Base-by-base conservation (phyloP, 2,329 filamentous ascomycete species). In the Neoscytalidium dimidiatum region DNA sequence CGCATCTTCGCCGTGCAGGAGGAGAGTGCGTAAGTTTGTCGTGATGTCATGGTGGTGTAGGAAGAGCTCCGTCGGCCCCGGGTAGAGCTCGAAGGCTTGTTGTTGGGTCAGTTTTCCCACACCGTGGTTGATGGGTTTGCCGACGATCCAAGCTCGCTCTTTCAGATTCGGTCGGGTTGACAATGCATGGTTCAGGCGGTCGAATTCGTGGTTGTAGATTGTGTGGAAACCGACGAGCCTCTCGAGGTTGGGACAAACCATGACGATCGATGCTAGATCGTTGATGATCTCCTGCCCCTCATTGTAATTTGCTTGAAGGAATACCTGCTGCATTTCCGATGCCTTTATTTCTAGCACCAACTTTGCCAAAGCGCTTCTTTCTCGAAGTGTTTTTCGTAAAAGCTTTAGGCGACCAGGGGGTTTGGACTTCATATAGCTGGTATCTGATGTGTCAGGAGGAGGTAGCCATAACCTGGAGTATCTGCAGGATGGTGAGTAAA, bases 161-260 rank as follows among this genome's bases (percentile, higher is more conserved):
- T 81, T 85, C 38, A 88, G 72, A 58, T 82, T 81, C 60, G 78
- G 76, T 44, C 85, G 78, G 5, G 83, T 85, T 0, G 85, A 85
- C 21, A 88, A 71, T 2, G 85, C 84, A 70, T 87, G 80, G 11
- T 81, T 84, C 21, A 86, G 72, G 21, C 84, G 81, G 69, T 86
- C 83, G 67, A 84, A 86, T 35, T 82, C 77, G 65, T 85, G 83
- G 43, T 79, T 78, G 68, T 84, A 85, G 2, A 82, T 79, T n/a
- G 83, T 75, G 56, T 81, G 79, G 64, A 86, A 82, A 5, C 85
- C 86, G 33, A 81, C 71, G 7, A 88, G 73, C 28, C 80, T 79
- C 72, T 88, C 84, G 23, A 88, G 73, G 66, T 84, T 85, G 7
- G 85, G 84, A 69, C 85, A 88, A 2, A 82, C 81, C 81, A 86